Percentiles rank a stretch among this genome's conserved stretches.
These are phyloP conservation scores for Stropharia rugosoannulata DNA, from an alignment of 768 basidiomycete species.

Conservation along the genomic window DNA sequence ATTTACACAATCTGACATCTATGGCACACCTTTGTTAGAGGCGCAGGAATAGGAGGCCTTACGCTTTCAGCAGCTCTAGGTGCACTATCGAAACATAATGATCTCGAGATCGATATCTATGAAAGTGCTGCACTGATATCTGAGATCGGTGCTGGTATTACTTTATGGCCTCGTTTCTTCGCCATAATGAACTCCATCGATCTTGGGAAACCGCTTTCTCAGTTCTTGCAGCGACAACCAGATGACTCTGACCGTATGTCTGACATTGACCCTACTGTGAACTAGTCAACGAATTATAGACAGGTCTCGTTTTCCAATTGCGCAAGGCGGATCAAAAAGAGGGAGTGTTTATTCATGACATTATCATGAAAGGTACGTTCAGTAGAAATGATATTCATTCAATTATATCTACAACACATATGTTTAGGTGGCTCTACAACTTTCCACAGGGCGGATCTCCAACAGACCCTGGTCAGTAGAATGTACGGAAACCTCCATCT, in stretches of 20 bases:
- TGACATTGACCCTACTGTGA: background rate
- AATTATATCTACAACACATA: background rate
- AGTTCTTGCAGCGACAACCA: slow-evolving; percentile 14
- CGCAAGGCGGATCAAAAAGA: slow-evolving; percentile 33
- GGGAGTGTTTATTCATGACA: slow-evolving; percentile 26
- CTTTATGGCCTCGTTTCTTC: slow-evolving; percentile 38
- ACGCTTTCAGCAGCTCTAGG: slow-evolving; percentile 19
- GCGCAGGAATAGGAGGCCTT: slow-evolving; percentile 16
- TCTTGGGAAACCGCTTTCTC: slow-evolving; percentile 22
- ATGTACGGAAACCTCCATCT: slow-evolving; percentile 30
- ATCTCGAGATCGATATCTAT: slow-evolving; percentile 36
- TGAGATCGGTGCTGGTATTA: slow-evolving; percentile 45
- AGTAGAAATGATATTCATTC: background rate
- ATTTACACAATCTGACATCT: background rate
- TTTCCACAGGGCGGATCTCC: slow-evolving; percentile 39
- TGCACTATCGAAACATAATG: slow-evolving; percentile 13
- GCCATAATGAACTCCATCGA: slow-evolving; percentile 37
- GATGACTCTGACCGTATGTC: slow-evolving; percentile 16
- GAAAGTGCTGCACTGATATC: slow-evolving; percentile 39
- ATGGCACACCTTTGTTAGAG: background rate
- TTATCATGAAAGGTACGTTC: slow-evolving; percentile 19
- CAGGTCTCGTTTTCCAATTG: slow-evolving; percentile 20
- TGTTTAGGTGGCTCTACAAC: slow-evolving; percentile 24
- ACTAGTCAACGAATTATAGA: background rate
- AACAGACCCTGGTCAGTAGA: slow-evolving; percentile 28